Evolutionary conservation across 371 early-diverging fungal genomes (phyloP), one percentile per base, ranked within the genome.

Genomic region (Chytridiales sp.): DNA sequence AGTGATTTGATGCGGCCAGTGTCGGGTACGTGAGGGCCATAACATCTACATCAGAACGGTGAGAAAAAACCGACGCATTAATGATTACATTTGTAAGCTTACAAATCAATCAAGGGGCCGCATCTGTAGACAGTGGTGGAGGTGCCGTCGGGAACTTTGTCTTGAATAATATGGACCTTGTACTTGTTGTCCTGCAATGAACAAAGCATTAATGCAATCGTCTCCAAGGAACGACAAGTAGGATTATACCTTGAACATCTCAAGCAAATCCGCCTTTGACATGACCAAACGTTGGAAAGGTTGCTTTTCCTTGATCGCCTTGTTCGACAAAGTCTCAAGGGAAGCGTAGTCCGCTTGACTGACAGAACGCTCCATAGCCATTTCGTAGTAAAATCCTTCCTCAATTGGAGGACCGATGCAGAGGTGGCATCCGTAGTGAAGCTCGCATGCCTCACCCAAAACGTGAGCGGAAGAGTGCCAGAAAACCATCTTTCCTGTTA

Each of bases 401-500:
- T 99, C 98, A 55, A 91, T 82, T 47, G 99, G 99, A 47, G 99
- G 99, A 39, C 99, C 99, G 61, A 96, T 87, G 76, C 97, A 97
- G 56, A 99, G 86, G 64, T 94, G 90, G 78, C 94, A 92, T 53
- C 93, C 96, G 69, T 90, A 97, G 80, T 96, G 94, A 67, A 86
- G 85, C 76, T 94, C 96, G 68, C 95, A 93, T 29, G 99, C 98
- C 73, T 97, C 97, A 57, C 99, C 99, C 48, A 99, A 79, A 70
- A 99, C 88, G 78, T 99, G 99, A 1, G 99, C 99, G 67, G 94
- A 93, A n/a, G 97, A 97, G 75, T 99, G 99, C 99, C 99, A 99
- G 76, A 97, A 99, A 15, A 99, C 99, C 69, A 83, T 81, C 75
- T 92, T 89, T 26, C 79, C 87, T 73, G 69, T 49, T 19, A 3